Evolutionary conservation across 2,329 filamentous ascomycete species (phyloP), one percentile per base, ranked within the genome.

Genomic region (Biscogniauxia mediterranea): DNA sequence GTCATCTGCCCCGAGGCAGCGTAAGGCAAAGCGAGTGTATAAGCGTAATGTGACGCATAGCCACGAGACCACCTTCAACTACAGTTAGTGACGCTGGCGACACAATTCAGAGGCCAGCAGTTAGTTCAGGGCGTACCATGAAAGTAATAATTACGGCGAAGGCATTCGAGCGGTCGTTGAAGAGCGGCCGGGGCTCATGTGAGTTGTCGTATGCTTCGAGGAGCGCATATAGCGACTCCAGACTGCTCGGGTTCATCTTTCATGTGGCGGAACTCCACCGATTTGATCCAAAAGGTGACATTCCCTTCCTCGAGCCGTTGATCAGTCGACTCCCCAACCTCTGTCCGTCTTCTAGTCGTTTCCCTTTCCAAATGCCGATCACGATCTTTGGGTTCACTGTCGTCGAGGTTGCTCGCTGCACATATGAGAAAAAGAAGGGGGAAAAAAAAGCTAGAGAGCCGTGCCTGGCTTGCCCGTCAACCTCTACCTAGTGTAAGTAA

Each of bases 1-100:
- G 61, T 77, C 75, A 55, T 77, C 75, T 71, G 69, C 75, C 19
- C 75, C 75, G 4, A 74, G 57, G 20, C 70, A 70, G 26, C 61
- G 64, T 28, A 75, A 60, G 28, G 69, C 64, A 23, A 68, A 63
- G 15, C 75, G 70, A 6, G 71, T 68, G 42, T 69, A 71, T 59
- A 74, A 42, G 54, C 72, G 65, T 38, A 74, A 55, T 25, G 38
- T 32, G 5, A 73, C 71, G 54, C 71, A 73, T 21, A 68, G 56
- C 61, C 66, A 70, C 8, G 71, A 73, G 13, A 73, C 52, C 11
- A 67, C 25, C 72, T 74, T 19, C 15, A 15, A 32, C 21, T 25
- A 50, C 32, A 6, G 25, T 64, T 46, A 65, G 62, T 25, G 2
- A 25, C 17, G 20, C 38, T 11, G 6, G 17, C 13, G 17, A n/a